Evolutionary conservation across 129 eudicot genomes (phyloP).

Genomic region (Dittrichia graveolens): DNA sequence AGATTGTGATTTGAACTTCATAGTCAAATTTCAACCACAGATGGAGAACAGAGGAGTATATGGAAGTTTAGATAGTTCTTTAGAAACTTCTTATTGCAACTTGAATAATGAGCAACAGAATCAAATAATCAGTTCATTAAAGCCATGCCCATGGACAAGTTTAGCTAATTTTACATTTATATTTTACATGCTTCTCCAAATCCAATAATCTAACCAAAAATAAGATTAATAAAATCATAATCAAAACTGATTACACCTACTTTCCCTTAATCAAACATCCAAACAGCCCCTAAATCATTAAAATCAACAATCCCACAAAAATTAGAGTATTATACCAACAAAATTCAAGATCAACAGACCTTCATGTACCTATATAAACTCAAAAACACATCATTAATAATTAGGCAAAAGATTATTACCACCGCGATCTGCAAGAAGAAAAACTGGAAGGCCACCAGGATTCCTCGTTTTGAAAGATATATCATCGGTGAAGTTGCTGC

Average conservation of each 20-base stretch:
- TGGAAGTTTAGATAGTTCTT: too few species aligned
- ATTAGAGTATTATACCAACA: background rate
- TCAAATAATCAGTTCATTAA: too few species aligned
- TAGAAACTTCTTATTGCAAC: too few species aligned
- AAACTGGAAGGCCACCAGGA: constrained; percentile 65
- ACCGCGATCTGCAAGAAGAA: constrained; percentile 84
- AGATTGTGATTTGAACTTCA: background rate
- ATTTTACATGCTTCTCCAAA: too few species aligned
- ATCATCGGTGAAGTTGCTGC: constrained; percentile 46
- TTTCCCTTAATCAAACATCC: too few species aligned
- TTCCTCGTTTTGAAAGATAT: constrained; percentile 45
- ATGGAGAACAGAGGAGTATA: too few species aligned
- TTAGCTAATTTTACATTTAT: too few species aligned
- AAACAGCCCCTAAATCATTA: background rate
- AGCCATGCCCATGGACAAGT: too few species aligned
- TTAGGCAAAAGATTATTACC: constrained; percentile 41
- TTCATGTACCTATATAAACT: background rate
- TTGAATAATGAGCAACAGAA: too few species aligned
- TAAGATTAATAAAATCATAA: too few species aligned
- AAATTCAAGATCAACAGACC: constrained; percentile 2
- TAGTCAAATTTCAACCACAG: background rate
- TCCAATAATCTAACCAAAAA: too few species aligned
- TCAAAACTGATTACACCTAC: too few species aligned
- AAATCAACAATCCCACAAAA: background rate
- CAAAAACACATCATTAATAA: background rate